A percentile compares a stretch with the other conserved stretches of the same genome.
These are phyloP conservation scores for Lactarius indigo DNA, from an alignment of 768 basidiomycete species.

Conservation along the genomic window DNA sequence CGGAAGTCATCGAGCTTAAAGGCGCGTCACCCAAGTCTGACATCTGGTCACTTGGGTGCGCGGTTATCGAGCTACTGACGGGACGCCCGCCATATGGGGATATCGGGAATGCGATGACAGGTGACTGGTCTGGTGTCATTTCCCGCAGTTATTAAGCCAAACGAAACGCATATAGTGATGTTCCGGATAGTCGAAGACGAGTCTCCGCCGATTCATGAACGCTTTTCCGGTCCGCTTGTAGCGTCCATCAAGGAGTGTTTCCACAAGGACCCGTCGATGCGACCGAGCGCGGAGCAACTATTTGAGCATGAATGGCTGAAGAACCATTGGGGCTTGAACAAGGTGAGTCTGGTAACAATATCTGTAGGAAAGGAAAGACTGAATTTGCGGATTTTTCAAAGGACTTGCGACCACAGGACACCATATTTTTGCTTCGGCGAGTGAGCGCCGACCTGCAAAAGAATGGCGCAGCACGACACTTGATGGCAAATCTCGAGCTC, in stretches of 20 bases:
- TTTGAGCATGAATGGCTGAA: conserved; percentile 93
- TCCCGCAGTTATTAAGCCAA: neutral
- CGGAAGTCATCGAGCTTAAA: conserved; percentile 93
- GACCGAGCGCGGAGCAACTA: conserved; percentile 82
- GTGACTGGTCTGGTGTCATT: conserved; percentile 37
- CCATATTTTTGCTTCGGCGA: conserved; percentile 90
- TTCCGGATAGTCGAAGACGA: conserved; percentile 95
- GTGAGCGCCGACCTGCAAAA: conserved; percentile 85
- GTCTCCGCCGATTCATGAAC: conserved; percentile 81
- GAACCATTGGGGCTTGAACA: conserved; percentile 71
- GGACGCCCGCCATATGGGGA: conserved; percentile 92
- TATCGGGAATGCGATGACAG: conserved; percentile 85
- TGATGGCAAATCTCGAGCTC: conserved; percentile 40
- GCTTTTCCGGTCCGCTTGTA: conserved; percentile 66
- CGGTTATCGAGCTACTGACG: conserved; percentile 89
- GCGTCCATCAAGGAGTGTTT: conserved; percentile 89
- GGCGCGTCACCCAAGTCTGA: conserved; percentile 92
- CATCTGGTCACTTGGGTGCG: conserved; percentile 95
- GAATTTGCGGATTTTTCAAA: conserved; percentile 29
- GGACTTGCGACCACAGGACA: conserved; percentile 89
- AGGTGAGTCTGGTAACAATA: conserved; percentile 44
- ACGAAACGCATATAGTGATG: conserved; percentile 67
- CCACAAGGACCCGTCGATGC: conserved; percentile 74
- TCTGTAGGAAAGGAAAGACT: neutral
- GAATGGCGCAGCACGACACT: conserved; percentile 56